Evolutionary conservation across 257 asterid species (phyloP), one percentile per base, ranked within the genome.

Genomic region (Linaria vulgaris): DNA sequence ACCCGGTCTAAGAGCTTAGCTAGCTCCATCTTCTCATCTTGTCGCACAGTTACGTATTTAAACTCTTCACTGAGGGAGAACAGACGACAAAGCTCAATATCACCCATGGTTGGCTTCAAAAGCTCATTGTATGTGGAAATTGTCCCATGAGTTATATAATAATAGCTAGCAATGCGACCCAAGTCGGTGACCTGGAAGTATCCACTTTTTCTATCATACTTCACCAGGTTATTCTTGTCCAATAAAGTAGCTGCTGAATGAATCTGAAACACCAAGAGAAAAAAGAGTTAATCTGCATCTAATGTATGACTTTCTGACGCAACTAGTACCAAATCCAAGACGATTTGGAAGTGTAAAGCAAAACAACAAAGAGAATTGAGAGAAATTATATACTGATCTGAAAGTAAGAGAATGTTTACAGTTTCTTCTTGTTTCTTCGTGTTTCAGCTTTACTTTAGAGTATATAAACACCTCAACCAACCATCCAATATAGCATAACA

Each of bases 101-200:
- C 88, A 72, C 88, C 88, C 88, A 82, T 82, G 21, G 88, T 82
- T 59, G 85, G 88, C 77, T 79, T 82, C 78, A 82, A 72, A 60
- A 79, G 80, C 74, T 82, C 88, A 53, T 82, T 82, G 76, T 76
- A 82, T 41, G 83, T 82, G 59, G 85, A 67, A 31, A 82, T 79
- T 9, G 85, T 82, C 57, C 85, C 85, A 50, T 76, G 82, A 14
- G 82, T 82, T 11, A 82, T 82, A 55, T 82, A 82, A 59, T 78
- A 82, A 67, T 82, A 79, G 73, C 87, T 82, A 44, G 87, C 87
- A 73, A 82, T 82, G 59, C 87, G 87, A 7, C 87, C 87, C 80
- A 82, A 69, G 69, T 82, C 87, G 8, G 87, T 78, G 52, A 76
- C 84, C 78, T 82, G 87, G 74, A 82, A 82, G 61, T 82, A 82